Base-by-base conservation (phyloP, 768 basidiomycete genomes). In the Strobilomyces echinocephalus region DNA sequence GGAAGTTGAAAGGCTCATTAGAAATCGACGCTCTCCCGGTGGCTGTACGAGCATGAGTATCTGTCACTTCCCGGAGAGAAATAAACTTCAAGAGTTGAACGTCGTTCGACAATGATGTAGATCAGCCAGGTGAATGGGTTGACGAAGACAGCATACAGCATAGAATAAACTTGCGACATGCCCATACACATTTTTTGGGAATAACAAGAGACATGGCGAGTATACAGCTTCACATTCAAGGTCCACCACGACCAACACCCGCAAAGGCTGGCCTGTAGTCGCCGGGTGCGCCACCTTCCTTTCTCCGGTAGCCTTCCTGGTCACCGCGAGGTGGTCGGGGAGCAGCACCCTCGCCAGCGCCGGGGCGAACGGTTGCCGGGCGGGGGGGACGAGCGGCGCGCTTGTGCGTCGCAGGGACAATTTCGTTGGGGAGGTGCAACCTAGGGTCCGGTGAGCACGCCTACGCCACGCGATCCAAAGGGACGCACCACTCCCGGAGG, bases 381-480 rank as follows among this genome's bases (percentile, higher is more conserved):
- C 91, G 88, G 43, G 87, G 78, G 26, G 89, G 83, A 65, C 97
- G 92, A 48, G 81, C 88, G 56, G 91, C 89, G 79, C 95, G 97
- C 80, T 97, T 97, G 83, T 95, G 92, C 57, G 97, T 99, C 53
- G 91, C 77, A 54, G 95, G 97, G 50, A 99, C 97, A 69, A 99
- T 97, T 75, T 99, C 95, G 56, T 74, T 74, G 48, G 94, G 95
- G 61, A 97, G 87, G 77, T 97, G 91, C 53, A 97, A 83, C 89
- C 90, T 93, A 59, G 24, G 4, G 16, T 7, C 16, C 16, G 15
- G 14, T 52, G n/a, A 57, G 38, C 9, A 45, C 16, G 8, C 14
- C 24, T 5, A n/a, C 47, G 41, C 42, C 3, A 24, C 24, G 61
- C 10, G 31, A 2, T 41, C 5, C 70, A 49, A 9, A 24, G 24